Evolutionary conservation across 192 early-diverging fungal species (phyloP), one percentile per base, ranked within the genome.

Genomic region (Mortierella alpina): DNA sequence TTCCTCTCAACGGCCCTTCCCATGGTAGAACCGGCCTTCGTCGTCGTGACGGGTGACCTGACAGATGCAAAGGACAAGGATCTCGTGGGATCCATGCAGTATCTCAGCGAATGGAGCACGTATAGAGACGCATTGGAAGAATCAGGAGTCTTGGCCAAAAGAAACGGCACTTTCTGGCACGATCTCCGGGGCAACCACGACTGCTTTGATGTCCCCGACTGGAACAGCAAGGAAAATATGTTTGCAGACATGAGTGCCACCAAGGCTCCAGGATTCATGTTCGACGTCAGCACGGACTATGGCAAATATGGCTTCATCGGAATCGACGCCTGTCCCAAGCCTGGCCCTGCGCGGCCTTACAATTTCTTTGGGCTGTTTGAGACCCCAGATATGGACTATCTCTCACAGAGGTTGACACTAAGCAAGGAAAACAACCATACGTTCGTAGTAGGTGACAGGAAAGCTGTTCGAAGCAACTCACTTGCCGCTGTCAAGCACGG

Each of bases 171-270:
- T 8, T 95, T 92, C 48, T 95, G 91, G 86, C 92, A 90, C 72
- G 96, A 98, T 82, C 86, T 94, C 68, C 86, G 96, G n/a, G 96
- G 96, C 5, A 97, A 98, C 73, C 96, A 98, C 83, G 96, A 98
- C 66, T 96, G 95, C 71, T 98, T 96, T 78, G 89, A 96, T 66
- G 86, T 96, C 4, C 87, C 88, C 17, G 73, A 75, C 11, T 94
- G 87, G 75, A 60, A 86, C 22, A 87, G 88, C 23, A 59, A 77
- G 2, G 75, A 85, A 45, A 95, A 96, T 82, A 83, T 88, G 67
- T 96, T 83, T 75, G 82, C 73, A 39, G 69, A 88, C 1, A 87
- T 90, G 62, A 90, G 88, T 40, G 85, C 87, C 1, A 73, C 79
- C 45, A 68, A 81, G 50, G 68, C 83, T 23, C 70, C 74, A 39